Base-by-base conservation (phyloP, 1,139 yeast species). In the Debaryomycetaceae sp. region DNA sequence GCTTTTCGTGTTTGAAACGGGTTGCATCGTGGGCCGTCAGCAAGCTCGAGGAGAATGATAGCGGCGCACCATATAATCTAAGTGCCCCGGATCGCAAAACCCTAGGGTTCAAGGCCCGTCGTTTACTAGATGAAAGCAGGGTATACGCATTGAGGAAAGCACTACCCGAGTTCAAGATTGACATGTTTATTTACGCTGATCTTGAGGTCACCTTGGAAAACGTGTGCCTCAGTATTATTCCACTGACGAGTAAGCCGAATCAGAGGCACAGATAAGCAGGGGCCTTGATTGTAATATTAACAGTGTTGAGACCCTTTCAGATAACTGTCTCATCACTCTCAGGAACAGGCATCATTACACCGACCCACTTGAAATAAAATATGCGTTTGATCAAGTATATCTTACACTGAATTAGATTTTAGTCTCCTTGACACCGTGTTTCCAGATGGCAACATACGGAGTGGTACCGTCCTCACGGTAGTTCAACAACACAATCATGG, bases 401-500 rank as follows among this genome's bases (percentile, higher is more conserved):
- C 22, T n/a, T 10, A 13, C 6, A 7, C 12, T 22, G 8, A 15
- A 51, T 76, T 85, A 87, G 73, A 86, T 75, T 79, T 90, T 90
- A 62, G 70, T 75, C 62, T 76, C 85, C 51, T 63, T 69, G 46
- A 83, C 77, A 76, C 97, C 98, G 67, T 90, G 97, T 74, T 87
- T 92, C 97, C 97, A 90, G 79, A 86, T 77, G 47, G 87, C 85
- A 56, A 90, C 92, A 72, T 58, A 92, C 56, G 98, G 98, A 47
- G 99, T 92, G 52, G 77, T 71, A 72, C 98, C 99, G 59, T 90
- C 97, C 73, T 90, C 98, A 72, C 99, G 93, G 86, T 90, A 90
- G 93, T 90, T 90, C 69, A 90, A 81, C 64, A 90, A 77, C 49
- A 85, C 87, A 58, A 90, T 68, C 98, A 90, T 90, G 53, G 81